Base-by-base conservation (phyloP, 2,329 filamentous ascomycete genomes). In the Sclerotiophoma versabilis region DNA sequence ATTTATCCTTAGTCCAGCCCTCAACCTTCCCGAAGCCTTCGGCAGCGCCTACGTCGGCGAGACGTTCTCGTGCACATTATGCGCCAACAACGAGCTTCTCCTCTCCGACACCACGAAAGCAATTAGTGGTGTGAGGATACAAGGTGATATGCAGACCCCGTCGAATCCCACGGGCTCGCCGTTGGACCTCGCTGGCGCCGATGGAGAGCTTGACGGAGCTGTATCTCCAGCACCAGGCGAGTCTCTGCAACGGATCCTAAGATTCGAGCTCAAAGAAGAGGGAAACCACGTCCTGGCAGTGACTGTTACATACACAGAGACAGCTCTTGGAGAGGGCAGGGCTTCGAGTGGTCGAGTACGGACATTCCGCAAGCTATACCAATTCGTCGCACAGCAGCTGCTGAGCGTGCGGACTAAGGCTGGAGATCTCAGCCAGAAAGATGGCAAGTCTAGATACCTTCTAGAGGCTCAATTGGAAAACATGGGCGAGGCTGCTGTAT, bases 381-480 rank as follows among this genome's bases (percentile, higher is more conserved):
- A 98, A 75, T 99, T 99, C 71, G 88, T 96, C 49, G 95, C 93
- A 71, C 93, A 96, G 79, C 87, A 91, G 32, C 90, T 92, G 56
- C 80, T 99, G 63, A 91, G 93, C 59, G 93, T 99, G 54, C 83
- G 93, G 59, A 97, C 93, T 0, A 99, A 98, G 74, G 85, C 92
- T 3, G 90, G 90, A 3, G 82, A 87, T 45, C 70, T 91, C 50
- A 70, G 81, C 34, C 65, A 77, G 10, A 77, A 73, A 44, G 76
- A 78, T 17, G 75, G 72, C 30, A 64, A 76, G 36, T 65, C 77
- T 36, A 74, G 76, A 50, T 96, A 91, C 84, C 87, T 91, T 12
- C 81, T 99, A 43, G 95, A 99, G 75, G 95, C 93, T 22, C 95
- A 99, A 78, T 77, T 99, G 54, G 95, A 99, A 79, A 99, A 98